Percentiles rank a stretch among this genome's conserved stretches.
These are phyloP conservation scores for Micractinium sp. DNA, from an alignment of 139 green algal species.

Conservation along the genomic window DNA sequence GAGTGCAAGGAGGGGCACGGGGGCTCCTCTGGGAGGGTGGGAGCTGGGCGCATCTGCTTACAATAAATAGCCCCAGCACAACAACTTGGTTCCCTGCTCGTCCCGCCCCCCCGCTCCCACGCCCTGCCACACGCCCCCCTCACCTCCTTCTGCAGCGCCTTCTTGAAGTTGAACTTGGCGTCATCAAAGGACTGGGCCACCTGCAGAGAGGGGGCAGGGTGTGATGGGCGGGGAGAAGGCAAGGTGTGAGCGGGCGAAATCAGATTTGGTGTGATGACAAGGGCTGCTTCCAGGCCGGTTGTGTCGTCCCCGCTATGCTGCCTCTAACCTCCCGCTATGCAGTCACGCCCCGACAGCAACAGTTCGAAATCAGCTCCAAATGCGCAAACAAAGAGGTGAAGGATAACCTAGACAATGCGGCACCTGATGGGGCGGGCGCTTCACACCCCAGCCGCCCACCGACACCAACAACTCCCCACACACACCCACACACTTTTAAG, in stretches of 20 bases:
- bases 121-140: background rate
- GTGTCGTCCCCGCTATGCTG: background rate
- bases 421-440: too few species aligned
- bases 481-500: too few species aligned
- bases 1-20: background rate
- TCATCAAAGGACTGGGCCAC: slow-evolving; percentile 90
- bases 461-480: too few species aligned
- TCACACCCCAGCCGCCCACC: too few species aligned
- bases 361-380: too few species aligned
- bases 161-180: slow-evolving; percentile 99
- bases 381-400: too few species aligned
- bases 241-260: background rate
- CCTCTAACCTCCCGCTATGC: background rate
- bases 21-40: background rate
- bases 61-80: too few species aligned
- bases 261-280: background rate
- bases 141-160: slow-evolving; percentile 87
- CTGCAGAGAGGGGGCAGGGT: background rate
- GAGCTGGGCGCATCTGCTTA: background rate
- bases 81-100: too few species aligned
- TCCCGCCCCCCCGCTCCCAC: too few species aligned
- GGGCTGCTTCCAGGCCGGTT: background rate
- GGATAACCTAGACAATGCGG: too few species aligned
- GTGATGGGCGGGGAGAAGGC: background rate
- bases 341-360: too few species aligned